A percentile compares a stretch with the other conserved stretches of the same genome.
Conservation (phyloP, 257 asterid genomes). For the Plectranthus barbatus region DNA sequence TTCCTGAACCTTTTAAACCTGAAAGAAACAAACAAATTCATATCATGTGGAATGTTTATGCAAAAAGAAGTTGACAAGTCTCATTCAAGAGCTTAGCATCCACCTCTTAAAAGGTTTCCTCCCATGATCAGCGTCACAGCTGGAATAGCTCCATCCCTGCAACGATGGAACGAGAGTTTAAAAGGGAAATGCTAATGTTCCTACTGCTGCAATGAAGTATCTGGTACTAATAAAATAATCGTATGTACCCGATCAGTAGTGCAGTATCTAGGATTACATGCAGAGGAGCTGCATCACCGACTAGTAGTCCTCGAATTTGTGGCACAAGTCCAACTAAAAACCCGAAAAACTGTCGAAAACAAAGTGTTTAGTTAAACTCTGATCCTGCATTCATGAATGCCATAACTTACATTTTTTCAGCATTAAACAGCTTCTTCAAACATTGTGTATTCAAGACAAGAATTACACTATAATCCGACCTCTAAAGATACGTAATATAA, state of each 20-base stretch:
- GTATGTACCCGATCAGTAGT: conserved; percentile 55
- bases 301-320: conserved; percentile 39
- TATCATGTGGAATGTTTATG: background rate
- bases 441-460: background rate
- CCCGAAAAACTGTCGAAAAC: conserved; percentile 49
- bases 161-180: too few species aligned
- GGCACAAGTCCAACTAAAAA: conserved; percentile 71
- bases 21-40: background rate
- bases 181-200: too few species aligned
- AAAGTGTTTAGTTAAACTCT: background rate
- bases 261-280: conserved; percentile 63
- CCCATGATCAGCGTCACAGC: conserved; percentile 75
- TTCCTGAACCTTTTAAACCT: conserved; percentile 60
- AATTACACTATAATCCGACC: background rate
- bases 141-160: conserved; percentile 93
- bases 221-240: background rate
- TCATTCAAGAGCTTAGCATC: background rate
- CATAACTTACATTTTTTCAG: background rate
- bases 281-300: conserved; percentile 72
- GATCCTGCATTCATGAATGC: background rate
- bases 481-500: background rate
- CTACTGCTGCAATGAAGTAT: background rate
- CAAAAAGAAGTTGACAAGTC: background rate
- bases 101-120: conserved; percentile 72
- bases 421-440: background rate